Base-by-base conservation (phyloP, 176 grass and related monocot species). In the Poa pratensis region DNA sequence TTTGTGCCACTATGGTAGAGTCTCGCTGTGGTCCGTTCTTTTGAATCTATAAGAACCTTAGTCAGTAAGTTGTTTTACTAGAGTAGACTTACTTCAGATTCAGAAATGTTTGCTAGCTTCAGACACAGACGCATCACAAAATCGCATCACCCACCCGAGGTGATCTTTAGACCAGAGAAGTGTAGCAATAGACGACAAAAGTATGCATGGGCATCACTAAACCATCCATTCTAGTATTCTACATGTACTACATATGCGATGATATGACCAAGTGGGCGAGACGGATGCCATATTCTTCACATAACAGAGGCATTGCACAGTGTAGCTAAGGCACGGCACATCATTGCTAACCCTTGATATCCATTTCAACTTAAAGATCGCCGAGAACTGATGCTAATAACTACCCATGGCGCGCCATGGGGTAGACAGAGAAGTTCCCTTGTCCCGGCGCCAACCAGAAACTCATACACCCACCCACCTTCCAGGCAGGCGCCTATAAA, bases 401-500 rank as follows among this genome's bases (percentile, higher is more conserved):
- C 30, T n/a, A n/a, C 69, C 63, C 63, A 34, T 34, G 63, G 58
- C n/a, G n/a, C n/a, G 37, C 40, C 40, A 40, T 40, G 39, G 40
- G 10, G 12, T 62, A 37, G 34, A 35, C 27, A 62, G 24, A 62
- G 18, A 11, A 70, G 42, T 71, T 71, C 20, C 35, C 35, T 45
- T 40, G 2, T 72, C 39, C 39, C 20, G 34, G 12, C 35, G 20
- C 10, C 68, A 71, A 45, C 68, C 37, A 20, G 1, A 18, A 28
- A 49, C 8, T 7, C 66, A 12, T 19, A 75, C 73, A 53, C 14
- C 17, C 73, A 53, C 48, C 73, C 16, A 75, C 73, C 48, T 53
- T 75, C 73, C 73, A 75, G 73, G 48, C 73, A 75, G 48, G 48
- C 73, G 73, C 73, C 73, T 75, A 75, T 75, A 75, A 75, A 75